Percentiles rank a stretch among this genome's conserved stretches.
Conservation (phyloP, 2,329 filamentous ascomycete species). For the Fusarium lateritium region DNA sequence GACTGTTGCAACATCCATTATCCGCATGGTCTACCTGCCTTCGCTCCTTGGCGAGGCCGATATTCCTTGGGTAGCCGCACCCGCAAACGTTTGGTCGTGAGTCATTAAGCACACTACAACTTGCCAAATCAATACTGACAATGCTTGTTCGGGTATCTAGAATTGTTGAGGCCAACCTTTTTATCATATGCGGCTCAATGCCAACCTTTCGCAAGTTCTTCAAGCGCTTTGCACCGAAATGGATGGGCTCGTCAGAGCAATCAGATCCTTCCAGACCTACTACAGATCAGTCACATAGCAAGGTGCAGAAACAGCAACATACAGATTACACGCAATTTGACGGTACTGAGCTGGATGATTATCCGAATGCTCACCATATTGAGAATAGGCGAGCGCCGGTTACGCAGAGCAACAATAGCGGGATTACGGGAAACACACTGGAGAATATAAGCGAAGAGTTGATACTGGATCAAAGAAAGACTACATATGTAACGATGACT, state of each 20-base stretch:
- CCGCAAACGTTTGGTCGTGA: slow-evolving; percentile 49
- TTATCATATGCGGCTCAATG: slow-evolving; percentile 55
- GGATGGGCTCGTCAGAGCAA: slow-evolving; percentile 73
- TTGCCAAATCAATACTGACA: neutral
- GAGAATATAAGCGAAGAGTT: slow-evolving; percentile 29
- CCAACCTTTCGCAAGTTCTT: slow-evolving; percentile 65
- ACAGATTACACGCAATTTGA: slow-evolving; percentile 35
- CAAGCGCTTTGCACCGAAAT: slow-evolving; percentile 70
- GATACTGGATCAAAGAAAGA: slow-evolving; percentile 19
- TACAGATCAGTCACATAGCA: neutral
- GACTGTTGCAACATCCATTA: slow-evolving; percentile 52
- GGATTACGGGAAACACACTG: neutral
- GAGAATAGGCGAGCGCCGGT: neutral
- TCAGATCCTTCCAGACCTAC: slow-evolving; percentile 51
- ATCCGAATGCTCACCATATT: neutral
- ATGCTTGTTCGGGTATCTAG: slow-evolving; percentile 24
- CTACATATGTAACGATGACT: slow-evolving; percentile 27
- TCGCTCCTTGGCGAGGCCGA: slow-evolving; percentile 42
- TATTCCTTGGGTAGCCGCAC: slow-evolving; percentile 48
- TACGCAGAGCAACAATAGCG: neutral
- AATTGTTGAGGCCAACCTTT: slow-evolving; percentile 56
- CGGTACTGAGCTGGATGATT: slow-evolving; percentile 14
- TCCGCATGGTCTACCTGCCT: slow-evolving; percentile 49
- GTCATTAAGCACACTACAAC: neutral
- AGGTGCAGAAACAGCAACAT: slow-evolving; percentile 21